Base-by-base conservation (phyloP, 352 stramenopile genomes). In the Pythium brassicae region DNA sequence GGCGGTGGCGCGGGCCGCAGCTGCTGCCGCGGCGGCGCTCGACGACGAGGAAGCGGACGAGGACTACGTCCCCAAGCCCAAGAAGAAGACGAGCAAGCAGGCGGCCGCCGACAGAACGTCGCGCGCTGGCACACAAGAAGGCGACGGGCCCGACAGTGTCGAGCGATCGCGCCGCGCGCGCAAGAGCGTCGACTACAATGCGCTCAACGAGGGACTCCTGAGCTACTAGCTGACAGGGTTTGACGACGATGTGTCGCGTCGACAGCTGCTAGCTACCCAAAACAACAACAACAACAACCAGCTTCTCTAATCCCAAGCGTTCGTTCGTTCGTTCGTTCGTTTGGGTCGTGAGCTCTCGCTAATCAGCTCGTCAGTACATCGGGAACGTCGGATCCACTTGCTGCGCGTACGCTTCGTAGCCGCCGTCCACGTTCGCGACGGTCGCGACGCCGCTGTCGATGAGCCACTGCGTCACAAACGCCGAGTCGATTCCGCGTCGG, bases 401-500 rank as follows among this genome's bases (percentile, higher is more conserved):
- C 49, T 58, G 61, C 15, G 78, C 75, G 59, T 83, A 94, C 53
- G 64, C 70, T 0, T 74, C 76, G 65, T 93, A 91, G 50, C 85
- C 85, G 51, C 85, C 85, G 26, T 87, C 60, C 11, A 94, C 62
- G 53, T 91, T 92, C 45, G 65, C 61, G 2, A 84, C 78, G 44
- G 74, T 68, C 1, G 35, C 46, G 39, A 81, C 50, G 2, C 75
- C 81, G 20, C 65, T 61, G 7, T 57, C 55, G 12, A 88, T 11
- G n/a, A 94, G 55, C 76, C 78, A 87, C 42, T 68, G 51, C 12
- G 81, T 83, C 15, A 79, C 77, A 9, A 63, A 65, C 5, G 83
- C 64, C 10, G 83, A 94, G 51, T 92, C 83, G 7, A 93, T 65
- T 9, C 85, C 85, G 29, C 85, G 83, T n/a, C 83, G 77, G 49